Conservation (phyloP, 2,329 filamentous ascomycete species). For the Tolypocladium ovalisporum region DNA sequence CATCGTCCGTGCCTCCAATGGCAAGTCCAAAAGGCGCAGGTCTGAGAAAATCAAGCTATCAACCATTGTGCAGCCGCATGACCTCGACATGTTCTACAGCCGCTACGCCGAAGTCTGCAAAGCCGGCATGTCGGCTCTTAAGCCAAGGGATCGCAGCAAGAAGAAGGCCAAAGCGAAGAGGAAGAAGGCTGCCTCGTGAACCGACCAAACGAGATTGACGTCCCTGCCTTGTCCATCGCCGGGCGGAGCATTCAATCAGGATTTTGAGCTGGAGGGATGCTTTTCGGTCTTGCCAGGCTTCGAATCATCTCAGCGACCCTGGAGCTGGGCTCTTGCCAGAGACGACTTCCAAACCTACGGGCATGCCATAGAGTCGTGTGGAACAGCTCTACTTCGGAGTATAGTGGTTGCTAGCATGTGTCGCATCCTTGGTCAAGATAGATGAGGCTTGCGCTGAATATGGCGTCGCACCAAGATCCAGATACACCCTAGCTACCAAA, state of each 20-base stretch:
- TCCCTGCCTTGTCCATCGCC: not conserved
- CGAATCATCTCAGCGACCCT: not conserved
- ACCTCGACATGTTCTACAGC: constrained; percentile 70
- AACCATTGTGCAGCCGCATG: constrained; percentile 67
- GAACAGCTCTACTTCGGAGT: not conserved
- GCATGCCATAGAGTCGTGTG: not conserved
- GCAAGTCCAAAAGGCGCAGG: constrained; percentile 50
- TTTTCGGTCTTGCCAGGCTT: not conserved
- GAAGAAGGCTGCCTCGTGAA: constrained; percentile 38
- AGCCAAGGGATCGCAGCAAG: constrained; percentile 88
- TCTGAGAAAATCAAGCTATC: constrained; percentile 61
- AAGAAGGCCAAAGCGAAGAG: constrained; percentile 69
- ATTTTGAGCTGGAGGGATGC: not conserved
- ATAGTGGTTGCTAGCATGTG: not conserved
- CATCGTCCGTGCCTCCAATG: constrained; percentile 76
- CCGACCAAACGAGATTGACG: not conserved
- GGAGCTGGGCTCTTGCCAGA: not conserved
- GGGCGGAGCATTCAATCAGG: not conserved
- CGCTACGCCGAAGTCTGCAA: constrained; percentile 89
- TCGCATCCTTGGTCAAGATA: not conserved
- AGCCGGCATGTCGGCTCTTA: constrained; percentile 74
- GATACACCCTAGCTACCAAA: not conserved
- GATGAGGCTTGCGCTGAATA: not conserved
- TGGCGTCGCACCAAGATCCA: too few relatives aligned
- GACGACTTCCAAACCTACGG: not conserved